These are phyloP conservation scores for Cystobasidium slooffiae DNA, from an alignment of 1,284 basidiomycete species.

Conservation along the genomic window DNA sequence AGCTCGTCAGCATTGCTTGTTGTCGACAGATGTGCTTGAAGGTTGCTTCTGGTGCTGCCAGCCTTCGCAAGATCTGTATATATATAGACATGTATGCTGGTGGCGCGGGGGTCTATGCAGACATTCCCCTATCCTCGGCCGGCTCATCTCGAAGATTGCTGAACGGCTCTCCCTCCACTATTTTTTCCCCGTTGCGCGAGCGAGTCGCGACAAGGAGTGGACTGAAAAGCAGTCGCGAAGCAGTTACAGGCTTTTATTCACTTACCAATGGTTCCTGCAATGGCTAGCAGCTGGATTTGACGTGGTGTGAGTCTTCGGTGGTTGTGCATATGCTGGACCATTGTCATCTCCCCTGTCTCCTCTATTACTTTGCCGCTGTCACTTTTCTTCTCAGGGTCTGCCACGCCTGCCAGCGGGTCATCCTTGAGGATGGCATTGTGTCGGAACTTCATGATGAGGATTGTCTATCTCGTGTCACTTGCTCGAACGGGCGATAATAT, in stretches of 20 bases:
- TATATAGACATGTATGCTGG: not conserved
- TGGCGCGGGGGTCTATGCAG: too few relatives aligned
- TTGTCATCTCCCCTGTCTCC: conserved; percentile 9
- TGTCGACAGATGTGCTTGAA: too few relatives aligned
- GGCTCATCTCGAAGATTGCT: not conserved
- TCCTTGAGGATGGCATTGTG: conserved; percentile 23
- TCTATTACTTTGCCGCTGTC: not conserved
- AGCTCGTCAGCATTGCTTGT: too few relatives aligned
- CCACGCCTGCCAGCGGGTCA: conserved; percentile 35
- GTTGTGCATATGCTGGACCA: conserved; percentile 42
- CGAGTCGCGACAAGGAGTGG: not conserved
- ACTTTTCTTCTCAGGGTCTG: conserved; percentile 24
- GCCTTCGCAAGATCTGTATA: not conserved
- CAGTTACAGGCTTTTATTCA: not conserved
- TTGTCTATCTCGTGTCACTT: not conserved
- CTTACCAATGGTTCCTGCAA: conserved; percentile 43
- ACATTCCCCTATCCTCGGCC: not conserved
- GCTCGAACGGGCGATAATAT: not conserved
- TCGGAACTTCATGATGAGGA: conserved; percentile 14
- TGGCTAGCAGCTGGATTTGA: conserved; percentile 43
- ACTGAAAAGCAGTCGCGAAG: conserved; percentile 27
- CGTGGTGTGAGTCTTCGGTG: conserved; percentile 39
- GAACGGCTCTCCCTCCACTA: conserved; percentile 13
- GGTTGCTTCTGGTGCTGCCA: not conserved
- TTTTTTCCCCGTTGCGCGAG: conserved; percentile 16